These are phyloP conservation scores for Vaccinium myrtillus DNA, from an alignment of 148 eudicot genomes.

Conservation along the genomic window DNA sequence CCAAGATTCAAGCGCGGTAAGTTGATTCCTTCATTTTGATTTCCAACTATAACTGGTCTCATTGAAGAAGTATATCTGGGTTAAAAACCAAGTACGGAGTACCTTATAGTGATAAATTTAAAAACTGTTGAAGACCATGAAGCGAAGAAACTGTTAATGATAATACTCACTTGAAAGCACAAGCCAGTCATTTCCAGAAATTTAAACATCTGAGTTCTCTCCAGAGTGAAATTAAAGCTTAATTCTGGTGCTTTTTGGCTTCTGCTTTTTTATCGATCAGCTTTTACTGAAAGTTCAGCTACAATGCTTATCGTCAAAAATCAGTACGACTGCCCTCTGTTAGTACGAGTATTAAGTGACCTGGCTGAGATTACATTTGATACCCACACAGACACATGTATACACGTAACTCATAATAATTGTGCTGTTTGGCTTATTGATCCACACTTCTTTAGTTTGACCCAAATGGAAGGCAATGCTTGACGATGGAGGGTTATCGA, in stretches of 20 bases:
- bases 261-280: background rate
- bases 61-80: background rate
- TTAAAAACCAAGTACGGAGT: background rate
- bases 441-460: constrained; percentile 58
- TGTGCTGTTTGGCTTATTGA: background rate
- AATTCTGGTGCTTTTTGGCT: background rate
- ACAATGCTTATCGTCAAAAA: background rate
- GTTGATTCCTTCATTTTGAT: constrained; percentile 25
- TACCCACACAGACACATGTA: background rate
- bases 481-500: constrained; percentile 95
- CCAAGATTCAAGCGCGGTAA: constrained; percentile 95
- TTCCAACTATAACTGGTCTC: background rate
- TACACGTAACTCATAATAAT: background rate
- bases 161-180: background rate
- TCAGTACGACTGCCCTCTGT: background rate
- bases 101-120: background rate
- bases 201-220: background rate
- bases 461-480: constrained; percentile 95
- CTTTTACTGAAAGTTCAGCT: background rate
- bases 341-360: background rate
- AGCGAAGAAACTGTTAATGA: background rate
- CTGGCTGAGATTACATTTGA: background rate
- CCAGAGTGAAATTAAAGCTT: background rate
- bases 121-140: background rate
- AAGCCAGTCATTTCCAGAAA: background rate